phyloP scores from a whole-genome alignment of 208 protist genomes.

The Crithidia sp. region DNA sequence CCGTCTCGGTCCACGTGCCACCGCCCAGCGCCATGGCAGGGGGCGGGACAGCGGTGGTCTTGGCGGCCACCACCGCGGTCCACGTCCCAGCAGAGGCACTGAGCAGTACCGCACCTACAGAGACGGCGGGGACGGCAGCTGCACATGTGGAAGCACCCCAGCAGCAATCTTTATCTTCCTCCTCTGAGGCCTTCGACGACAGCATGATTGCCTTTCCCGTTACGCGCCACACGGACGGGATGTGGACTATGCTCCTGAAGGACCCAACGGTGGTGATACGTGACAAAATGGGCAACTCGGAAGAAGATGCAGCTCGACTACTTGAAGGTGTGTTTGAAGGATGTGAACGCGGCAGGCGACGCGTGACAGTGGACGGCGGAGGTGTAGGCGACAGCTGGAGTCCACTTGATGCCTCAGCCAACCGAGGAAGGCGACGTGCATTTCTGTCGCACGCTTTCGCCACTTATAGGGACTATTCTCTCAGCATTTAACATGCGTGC shows the following conservation, averaged over 20 bases:
- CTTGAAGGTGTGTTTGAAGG: conserved; percentile 62
- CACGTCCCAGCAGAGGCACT: conserved; percentile 8
- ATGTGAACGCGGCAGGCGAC: conserved; percentile 12
- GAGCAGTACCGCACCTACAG: neutral
- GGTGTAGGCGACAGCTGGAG: too few relatives aligned
- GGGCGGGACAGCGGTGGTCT: conserved; percentile 12
- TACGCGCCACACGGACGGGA: conserved; percentile 67
- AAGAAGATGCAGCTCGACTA: conserved; percentile 82
- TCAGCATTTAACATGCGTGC: too few relatives aligned
- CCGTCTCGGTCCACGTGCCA: conserved; percentile 56
- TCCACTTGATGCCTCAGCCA: too few relatives aligned
- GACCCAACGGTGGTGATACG: conserved; percentile 70
- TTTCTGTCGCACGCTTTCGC: too few relatives aligned
- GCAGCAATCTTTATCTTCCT: neutral
- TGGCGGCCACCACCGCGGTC: neutral
- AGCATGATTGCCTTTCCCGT: conserved; percentile 67
- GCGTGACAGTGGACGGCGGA: too few relatives aligned
- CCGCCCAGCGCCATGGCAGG: conserved; percentile 25
- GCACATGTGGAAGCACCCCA: neutral
- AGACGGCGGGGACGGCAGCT: neutral
- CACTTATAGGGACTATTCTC: neutral
- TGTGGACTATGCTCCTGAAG: conserved; percentile 89
- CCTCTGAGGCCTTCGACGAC: conserved; percentile 26
- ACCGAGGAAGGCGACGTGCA: too few relatives aligned
- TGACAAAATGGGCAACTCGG: conserved; percentile 58